Evolutionary conservation across 306 rosid genomes (phyloP).

Genomic region (Prinsepia uniflora): DNA sequence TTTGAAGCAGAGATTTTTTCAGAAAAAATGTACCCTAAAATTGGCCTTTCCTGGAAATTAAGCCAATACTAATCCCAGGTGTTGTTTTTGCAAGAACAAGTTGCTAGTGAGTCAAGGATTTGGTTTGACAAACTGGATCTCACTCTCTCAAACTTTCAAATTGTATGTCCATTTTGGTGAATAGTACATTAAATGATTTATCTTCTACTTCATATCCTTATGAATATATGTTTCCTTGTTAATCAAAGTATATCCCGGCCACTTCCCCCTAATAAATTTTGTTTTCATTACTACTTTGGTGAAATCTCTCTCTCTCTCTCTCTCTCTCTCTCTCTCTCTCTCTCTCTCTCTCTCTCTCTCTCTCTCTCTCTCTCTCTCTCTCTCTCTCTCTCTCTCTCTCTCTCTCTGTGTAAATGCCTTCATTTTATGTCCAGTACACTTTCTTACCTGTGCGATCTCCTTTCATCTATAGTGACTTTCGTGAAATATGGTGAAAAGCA

Average conservation of each 20-base stretch:
- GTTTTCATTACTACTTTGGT: conserved; percentile 15
- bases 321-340: conserved; percentile 7
- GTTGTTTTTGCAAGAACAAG: background rate
- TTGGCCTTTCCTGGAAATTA: conserved; percentile 3
- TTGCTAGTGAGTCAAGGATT: background rate
- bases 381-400: too few species aligned
- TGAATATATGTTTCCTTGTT: conserved; percentile 1
- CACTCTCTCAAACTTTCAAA: background rate
- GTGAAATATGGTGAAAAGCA: background rate
- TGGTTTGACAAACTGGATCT: conserved; percentile 7
- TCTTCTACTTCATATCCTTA: background rate
- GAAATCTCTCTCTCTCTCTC: conserved; percentile 4
- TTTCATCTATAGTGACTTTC: too few species aligned
- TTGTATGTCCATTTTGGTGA: conserved; percentile 12
- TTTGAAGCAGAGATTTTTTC: conserved; percentile 7
- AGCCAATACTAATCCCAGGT: background rate
- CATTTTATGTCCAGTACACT: conserved; percentile 5
- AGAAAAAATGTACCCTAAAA: background rate
- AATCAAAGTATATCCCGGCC: background rate
- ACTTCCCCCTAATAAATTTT: conserved; percentile 10
- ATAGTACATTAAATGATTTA: conserved; percentile 12
- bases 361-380: too few species aligned
- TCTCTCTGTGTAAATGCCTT: background rate
- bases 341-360: too few species aligned
- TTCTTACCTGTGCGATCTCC: background rate